Base-by-base conservation (phyloP, 2,329 filamentous ascomycete species). In the Alternaria sp. region DNA sequence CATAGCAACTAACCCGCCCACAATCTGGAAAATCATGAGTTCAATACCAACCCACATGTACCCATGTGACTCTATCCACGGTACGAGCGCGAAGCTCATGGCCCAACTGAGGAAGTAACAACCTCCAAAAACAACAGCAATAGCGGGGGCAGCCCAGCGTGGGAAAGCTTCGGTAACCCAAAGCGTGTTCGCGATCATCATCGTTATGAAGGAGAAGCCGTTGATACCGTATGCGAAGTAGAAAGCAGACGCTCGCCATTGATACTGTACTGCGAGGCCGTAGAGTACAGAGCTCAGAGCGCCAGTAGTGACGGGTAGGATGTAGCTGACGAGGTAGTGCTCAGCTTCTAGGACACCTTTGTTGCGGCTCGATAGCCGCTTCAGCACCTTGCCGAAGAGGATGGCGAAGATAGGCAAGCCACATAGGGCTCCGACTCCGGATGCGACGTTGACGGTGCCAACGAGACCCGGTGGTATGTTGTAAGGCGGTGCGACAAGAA, bases 11-110 rank as follows among this genome's bases (percentile, higher is more conserved):
- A 76, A 28, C 4, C 75, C 75, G 12, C 65, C 54, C 1, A 69
- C 47, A 17, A 81, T 58, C 65, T 83, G 64, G 66, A 82, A 59
- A 45, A 77, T 47, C 72, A 77, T 54, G 70, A 81, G 61, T 66
- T 83, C 54, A 67, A 81, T 62, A 50, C 77, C 67, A 47, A 78
- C 63, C 58, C 75, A 30, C 70, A 74, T 59, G 52, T 67, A 74
- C 0, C 73, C 74, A 21, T 78, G 73, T 6, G 68, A 58, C 0
- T 46, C 45, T 11, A 76, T 69, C 74, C 74, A 78, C 2, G 71
- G 72, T 1, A 64, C 59, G 1, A 75, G 61, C 2, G 59, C 66
- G 51, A 74, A 76, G 51, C 65, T 74, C 66, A 77, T 58, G 0
- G 51, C 50, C 44, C 74, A 77, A 55, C 63, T 68, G 3, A 71